Conservation (phyloP, 129 eudicot species). For the Rutidosis leptorrhynchoides region DNA sequence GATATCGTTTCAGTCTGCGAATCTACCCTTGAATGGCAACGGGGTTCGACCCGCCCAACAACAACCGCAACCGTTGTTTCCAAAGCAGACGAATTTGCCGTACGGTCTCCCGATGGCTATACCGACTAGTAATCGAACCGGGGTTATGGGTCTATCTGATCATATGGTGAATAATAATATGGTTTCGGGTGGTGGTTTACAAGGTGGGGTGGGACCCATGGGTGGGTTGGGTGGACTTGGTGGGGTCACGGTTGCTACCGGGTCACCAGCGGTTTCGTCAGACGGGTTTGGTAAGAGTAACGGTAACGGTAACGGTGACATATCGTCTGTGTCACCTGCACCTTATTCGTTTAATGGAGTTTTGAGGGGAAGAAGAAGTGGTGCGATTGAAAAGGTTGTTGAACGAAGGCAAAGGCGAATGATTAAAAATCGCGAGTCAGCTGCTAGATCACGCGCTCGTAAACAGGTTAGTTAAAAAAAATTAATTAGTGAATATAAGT, state of each 20-base stretch:
- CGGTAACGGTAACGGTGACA: conserved; percentile 94
- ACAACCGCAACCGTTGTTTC: conserved; percentile 40
- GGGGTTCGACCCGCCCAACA: conserved; percentile 57
- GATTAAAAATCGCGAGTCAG: conserved; percentile 95
- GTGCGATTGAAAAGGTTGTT: conserved; percentile 78
- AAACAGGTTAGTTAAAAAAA: conserved; percentile 80
- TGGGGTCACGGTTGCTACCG: conserved; percentile 59
- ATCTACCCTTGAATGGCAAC: conserved; percentile 58
- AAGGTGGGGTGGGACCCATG: conserved; percentile 60
- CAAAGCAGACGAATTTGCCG: conserved; percentile 37
- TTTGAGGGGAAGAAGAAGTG: conserved; percentile 59
- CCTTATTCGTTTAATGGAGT: conserved; percentile 82
- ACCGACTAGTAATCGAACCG: conserved; percentile 53
- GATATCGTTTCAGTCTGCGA: conserved; percentile 50
- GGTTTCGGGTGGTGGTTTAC: conserved; percentile 43
- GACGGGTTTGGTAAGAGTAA: conserved; percentile 83
- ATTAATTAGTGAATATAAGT: no score
- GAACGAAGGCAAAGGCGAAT: conserved; percentile 95
- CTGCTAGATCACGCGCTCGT: conserved; percentile 98
- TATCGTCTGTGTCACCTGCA: conserved; percentile 79
- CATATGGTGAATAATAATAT: conserved; percentile 38
- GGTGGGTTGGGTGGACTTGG: conserved; percentile 48
- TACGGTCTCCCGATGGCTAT: conserved; percentile 64
- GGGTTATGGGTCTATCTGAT: conserved; percentile 54
- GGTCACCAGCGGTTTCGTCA: conserved; percentile 78